Conservation (phyloP, 192 early-diverging fungal genomes). For the Cetraspora pellucida region DNA sequence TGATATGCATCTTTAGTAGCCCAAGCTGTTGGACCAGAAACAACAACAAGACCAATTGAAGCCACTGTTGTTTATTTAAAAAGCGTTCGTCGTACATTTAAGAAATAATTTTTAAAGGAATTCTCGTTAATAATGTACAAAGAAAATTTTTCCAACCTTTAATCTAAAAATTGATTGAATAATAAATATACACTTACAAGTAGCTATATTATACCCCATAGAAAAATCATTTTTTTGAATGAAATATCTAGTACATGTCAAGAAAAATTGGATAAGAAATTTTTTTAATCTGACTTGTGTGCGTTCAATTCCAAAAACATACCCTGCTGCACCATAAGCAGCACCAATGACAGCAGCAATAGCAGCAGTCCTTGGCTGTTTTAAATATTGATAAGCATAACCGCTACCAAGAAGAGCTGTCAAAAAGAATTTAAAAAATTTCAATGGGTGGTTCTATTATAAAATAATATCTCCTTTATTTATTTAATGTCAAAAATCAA, state of each 20-base stretch:
- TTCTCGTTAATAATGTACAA: too few relatives aligned
- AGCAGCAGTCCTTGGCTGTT: slow-evolving; percentile 19
- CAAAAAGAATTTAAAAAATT: background rate
- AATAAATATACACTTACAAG: too few relatives aligned
- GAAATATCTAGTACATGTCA: too few relatives aligned
- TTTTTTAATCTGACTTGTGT: background rate
- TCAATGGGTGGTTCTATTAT: background rate
- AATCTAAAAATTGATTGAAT: too few relatives aligned
- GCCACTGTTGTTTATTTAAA: slow-evolving; percentile 17
- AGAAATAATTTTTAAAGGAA: too few relatives aligned
- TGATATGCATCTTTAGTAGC: slow-evolving; percentile 21
- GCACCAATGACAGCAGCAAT: background rate
- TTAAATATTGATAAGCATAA: slow-evolving; percentile 27
- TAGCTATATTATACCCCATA: too few relatives aligned
- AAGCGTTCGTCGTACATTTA: too few relatives aligned
- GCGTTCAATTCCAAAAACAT: background rate
- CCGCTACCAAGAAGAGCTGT: background rate
- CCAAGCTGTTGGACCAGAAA: slow-evolving; percentile 12
- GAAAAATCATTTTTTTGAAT: too few relatives aligned
- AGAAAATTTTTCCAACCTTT: too few relatives aligned
- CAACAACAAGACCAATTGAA: slow-evolving; percentile 15
- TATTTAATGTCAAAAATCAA: too few relatives aligned
- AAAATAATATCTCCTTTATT: background rate
- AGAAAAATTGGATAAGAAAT: background rate
- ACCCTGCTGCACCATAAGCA: slow-evolving; percentile 18